Evolutionary conservation across 2,329 filamentous ascomycete species (phyloP), one percentile per base, ranked within the genome.

Genomic region (Sporothrix curviconia): DNA sequence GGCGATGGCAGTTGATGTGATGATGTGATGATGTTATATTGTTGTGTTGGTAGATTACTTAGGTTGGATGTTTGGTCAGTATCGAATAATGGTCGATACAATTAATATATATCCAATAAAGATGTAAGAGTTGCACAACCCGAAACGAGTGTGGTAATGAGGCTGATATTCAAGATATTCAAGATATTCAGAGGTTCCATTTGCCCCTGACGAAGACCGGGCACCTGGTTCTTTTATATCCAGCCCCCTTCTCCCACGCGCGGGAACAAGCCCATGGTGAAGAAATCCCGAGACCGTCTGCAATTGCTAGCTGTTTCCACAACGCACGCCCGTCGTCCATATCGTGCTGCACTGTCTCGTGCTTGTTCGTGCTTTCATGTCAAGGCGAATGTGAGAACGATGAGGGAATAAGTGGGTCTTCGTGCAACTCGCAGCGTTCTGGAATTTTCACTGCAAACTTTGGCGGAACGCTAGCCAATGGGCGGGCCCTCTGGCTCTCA

Each of bases 311-410:
- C n/a, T n/a, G n/a, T n/a, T n/a, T n/a, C n/a, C n/a, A n/a, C n/a
- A n/a, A n/a, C n/a, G n/a, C n/a, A n/a, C n/a, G n/a, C n/a, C n/a
- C n/a, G n/a, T n/a, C n/a, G n/a, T n/a, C n/a, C n/a, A n/a, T n/a
- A n/a, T n/a, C n/a, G n/a, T n/a, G n/a, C n/a, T n/a, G n/a, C n/a
- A n/a, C n/a, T 37, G 24, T 39, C 28, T 54, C 40, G 52, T 44
- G 40, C 52, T 12, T 28, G 19, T 24, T 55, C 53, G 42, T 55
- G 43, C 43, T 49, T 42, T 47, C 39, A 24, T 19, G 53, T 55
- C 19, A 39, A 11, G 53, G 42, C 53, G 53, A 55, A 19, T n/a
- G 6, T 4, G 17, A 22, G 9, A 22, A 4, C 3, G 19, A 2
- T 9, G 36, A n/a, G n/a, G n/a, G n/a, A 11, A 42, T 19, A 42